A percentile compares a stretch with the other conserved stretches of the same genome.
phyloP scores from a whole-genome alignment of 768 basidiomycete species.

The Suillus lakei region DNA sequence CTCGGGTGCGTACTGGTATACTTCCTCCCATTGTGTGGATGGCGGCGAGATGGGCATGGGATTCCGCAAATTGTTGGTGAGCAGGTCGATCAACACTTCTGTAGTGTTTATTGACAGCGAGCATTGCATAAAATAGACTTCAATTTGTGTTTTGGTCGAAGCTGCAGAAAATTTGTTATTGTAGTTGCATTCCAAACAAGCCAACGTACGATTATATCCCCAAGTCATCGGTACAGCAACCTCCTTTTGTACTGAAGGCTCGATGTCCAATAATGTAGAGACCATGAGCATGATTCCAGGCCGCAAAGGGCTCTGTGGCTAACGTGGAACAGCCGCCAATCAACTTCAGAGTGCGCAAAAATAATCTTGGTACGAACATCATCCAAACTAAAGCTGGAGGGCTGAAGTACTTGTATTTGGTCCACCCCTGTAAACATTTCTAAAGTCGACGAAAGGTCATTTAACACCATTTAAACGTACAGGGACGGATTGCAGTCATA shows the following conservation, averaged over 20 bases:
- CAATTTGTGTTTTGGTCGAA: neutral
- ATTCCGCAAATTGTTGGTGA: neutral
- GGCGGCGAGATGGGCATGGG: neutral
- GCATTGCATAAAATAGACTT: slow-evolving; percentile 2
- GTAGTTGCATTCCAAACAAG: neutral
- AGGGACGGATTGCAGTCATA: neutral
- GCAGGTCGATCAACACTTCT: neutral
- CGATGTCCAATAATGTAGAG: neutral
- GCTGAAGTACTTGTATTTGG: neutral
- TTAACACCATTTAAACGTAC: neutral
- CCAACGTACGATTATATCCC: neutral
- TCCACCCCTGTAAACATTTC: neutral
- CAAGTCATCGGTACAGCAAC: neutral
- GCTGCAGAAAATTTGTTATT: neutral
- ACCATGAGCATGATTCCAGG: neutral
- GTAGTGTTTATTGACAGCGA: neutral
- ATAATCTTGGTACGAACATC: too few relatives aligned
- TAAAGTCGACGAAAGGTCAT: neutral
- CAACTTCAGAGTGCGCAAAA: too few relatives aligned
- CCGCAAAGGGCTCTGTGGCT: too few relatives aligned
- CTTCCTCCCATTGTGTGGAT: neutral
- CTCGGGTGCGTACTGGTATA: too few relatives aligned
- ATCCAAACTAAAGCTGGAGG: too few relatives aligned
- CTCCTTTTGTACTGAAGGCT: neutral
- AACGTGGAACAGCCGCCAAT: too few relatives aligned